phyloP scores from a whole-genome alignment of 2,329 filamentous ascomycete genomes.

The Grosmannia clavigera region DNA sequence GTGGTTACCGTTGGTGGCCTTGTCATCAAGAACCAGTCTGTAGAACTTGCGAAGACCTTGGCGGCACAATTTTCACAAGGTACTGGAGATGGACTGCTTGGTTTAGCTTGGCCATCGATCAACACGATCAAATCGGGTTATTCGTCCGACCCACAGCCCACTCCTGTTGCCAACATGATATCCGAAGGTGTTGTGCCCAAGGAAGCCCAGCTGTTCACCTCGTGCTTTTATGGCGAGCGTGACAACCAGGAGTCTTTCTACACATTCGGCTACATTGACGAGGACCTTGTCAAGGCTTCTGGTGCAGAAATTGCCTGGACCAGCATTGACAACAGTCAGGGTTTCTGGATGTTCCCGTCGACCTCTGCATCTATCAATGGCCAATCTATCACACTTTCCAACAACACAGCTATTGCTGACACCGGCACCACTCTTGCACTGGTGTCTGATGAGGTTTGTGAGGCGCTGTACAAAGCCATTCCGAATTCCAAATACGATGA shows the following conservation, averaged over 20 bases:
- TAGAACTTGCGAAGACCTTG: conserved; percentile 50
- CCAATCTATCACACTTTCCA: conserved; percentile 31
- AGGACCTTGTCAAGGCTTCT: conserved; percentile 42
- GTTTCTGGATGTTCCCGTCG: conserved; percentile 57
- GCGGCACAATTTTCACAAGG: conserved; percentile 44
- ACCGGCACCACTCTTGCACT: conserved; percentile 59
- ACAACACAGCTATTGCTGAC: conserved; percentile 57
- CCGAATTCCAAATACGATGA: conserved; percentile 45
- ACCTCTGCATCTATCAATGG: conserved; percentile 45
- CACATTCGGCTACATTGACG: conserved; percentile 61
- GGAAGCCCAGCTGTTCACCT: conserved; percentile 48
- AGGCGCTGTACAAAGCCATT: conserved; percentile 52
- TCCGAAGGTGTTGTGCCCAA: conserved; percentile 30
- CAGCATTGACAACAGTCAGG: conserved; percentile 45
- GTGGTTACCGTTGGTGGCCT: conserved; percentile 49
- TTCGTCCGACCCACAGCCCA: conserved; percentile 38
- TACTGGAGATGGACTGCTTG: conserved; percentile 51
- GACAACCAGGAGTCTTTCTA: conserved; percentile 49
- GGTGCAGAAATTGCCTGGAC: conserved; percentile 46
- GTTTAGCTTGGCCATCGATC: conserved; percentile 51
- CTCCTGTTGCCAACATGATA: conserved; percentile 60
- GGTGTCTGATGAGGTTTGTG: conserved; percentile 46
- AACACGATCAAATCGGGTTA: conserved; percentile 40
- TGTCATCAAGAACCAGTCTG: conserved; percentile 44
- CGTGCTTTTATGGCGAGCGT: conserved; percentile 44